Percentiles rank a stretch among this genome's conserved stretches.
Conservation (phyloP, 2,329 filamentous ascomycete species). For the Cladosporium sp. region DNA sequence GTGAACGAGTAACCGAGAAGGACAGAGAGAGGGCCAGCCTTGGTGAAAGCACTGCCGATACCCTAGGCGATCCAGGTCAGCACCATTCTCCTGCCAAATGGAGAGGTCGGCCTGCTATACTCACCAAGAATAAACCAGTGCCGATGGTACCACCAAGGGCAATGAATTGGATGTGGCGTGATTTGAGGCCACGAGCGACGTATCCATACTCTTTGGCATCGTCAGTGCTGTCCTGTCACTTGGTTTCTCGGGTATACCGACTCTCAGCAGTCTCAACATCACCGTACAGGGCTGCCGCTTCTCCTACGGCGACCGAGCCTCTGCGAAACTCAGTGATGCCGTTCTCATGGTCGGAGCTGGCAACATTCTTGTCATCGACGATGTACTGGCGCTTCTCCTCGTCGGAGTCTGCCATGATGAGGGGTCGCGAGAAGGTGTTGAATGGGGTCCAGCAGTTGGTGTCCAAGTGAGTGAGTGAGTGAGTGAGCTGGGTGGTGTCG, state of each 20-base stretch:
- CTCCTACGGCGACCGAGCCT: not conserved
- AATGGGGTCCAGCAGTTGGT: no score
- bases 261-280: not conserved
- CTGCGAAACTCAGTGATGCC: no score
- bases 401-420: not conserved
- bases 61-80: conserved; percentile 18
- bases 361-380: not conserved
- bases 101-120: not conserved
- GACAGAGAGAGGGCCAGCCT: conserved; percentile 19
- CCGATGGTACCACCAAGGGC: conserved; percentile 21
- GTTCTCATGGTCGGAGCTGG: not conserved
- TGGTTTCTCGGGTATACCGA: not conserved
- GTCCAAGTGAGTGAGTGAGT: no score
- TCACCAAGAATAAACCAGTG: not conserved
- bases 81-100: conserved; percentile 9
- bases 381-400: not conserved
- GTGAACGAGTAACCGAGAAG: conserved; percentile 34
- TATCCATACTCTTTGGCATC: not conserved
- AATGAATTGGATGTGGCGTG: conserved; percentile 22
- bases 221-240: not conserved
- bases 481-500: no score
- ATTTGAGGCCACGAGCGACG: conserved; percentile 15
- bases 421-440: no score
- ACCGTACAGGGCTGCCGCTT: not conserved
- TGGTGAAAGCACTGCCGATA: conserved; percentile 18